These are phyloP conservation scores for Mallotus repandus DNA, from an alignment of 441 rosid genomes.

Conservation along the genomic window DNA sequence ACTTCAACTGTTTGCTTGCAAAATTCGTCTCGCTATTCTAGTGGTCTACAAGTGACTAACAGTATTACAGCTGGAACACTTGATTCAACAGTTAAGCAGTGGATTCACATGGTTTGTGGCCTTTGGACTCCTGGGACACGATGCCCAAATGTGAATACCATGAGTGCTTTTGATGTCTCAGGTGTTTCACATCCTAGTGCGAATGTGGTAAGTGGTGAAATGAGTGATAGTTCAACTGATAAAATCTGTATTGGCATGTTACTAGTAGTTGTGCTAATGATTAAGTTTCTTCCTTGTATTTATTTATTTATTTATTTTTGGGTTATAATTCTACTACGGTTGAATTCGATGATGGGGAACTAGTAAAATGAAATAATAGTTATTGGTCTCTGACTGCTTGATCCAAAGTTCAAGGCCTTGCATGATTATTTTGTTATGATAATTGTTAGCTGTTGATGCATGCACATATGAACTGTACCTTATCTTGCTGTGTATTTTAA, in stretches of 20 bases:
- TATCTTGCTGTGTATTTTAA: not conserved
- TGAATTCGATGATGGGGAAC: not conserved
- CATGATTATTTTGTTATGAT: not conserved
- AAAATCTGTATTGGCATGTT: constrained; percentile 1
- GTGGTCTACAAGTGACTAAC: constrained; percentile 33
- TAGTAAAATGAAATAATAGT: not conserved
- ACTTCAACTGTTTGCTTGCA: constrained; percentile 23
- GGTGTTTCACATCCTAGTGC: constrained; percentile 35
- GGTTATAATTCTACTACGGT: not conserved
- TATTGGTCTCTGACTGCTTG: not conserved
- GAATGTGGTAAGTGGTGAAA: constrained; percentile 33
- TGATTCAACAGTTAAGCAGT: constrained; percentile 49
- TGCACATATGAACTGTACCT: not conserved
- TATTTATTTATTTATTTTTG: no score
- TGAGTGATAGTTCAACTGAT: constrained; percentile 9
- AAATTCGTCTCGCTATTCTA: constrained; percentile 15
- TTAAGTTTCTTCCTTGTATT: no score
- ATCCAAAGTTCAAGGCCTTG: not conserved
- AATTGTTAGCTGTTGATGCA: not conserved
- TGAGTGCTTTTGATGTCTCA: constrained; percentile 59
- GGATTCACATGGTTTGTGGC: constrained; percentile 64
- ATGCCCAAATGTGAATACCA: constrained; percentile 55
- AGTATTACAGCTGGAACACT: constrained; percentile 41
- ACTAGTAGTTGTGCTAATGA: not conserved
- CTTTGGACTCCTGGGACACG: constrained; percentile 62